These are phyloP conservation scores for Plenodomus tracheiphilus DNA, from an alignment of 2,329 filamentous ascomycete species.

Conservation along the genomic window DNA sequence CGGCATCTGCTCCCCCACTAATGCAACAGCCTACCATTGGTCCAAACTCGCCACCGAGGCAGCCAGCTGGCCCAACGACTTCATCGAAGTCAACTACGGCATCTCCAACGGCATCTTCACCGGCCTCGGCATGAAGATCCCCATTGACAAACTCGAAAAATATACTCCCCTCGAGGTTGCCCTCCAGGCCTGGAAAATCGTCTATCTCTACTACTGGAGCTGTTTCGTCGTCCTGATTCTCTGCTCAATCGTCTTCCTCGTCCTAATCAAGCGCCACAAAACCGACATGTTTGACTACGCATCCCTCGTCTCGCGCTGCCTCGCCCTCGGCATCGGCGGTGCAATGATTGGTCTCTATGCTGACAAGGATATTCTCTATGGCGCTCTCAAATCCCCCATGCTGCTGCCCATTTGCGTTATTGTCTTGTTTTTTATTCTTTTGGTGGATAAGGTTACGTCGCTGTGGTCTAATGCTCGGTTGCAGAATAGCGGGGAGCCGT, in stretches of 20 bases:
- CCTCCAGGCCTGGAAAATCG: slow-evolving; percentile 32
- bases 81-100: slow-evolving; percentile 22
- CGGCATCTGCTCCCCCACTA: slow-evolving; percentile 32
- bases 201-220: slow-evolving; percentile 46
- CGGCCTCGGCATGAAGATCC: slow-evolving; percentile 41
- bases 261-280: slow-evolving; percentile 46
- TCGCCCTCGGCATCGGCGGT: slow-evolving; percentile 30
- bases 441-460: slow-evolving; percentile 36
- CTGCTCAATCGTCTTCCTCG: slow-evolving; percentile 44
- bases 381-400: slow-evolving; percentile 35
- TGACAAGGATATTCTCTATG: slow-evolving; percentile 22
- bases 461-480: slow-evolving; percentile 36
- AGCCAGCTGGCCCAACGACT: slow-evolving; percentile 19
- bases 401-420: slow-evolving; percentile 42
- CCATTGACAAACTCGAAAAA: slow-evolving; percentile 29
- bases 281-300: slow-evolving; percentile 47
- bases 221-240: slow-evolving; percentile 42
- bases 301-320: slow-evolving; percentile 36
- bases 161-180: slow-evolving; percentile 31
- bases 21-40: slow-evolving; percentile 14
- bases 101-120: slow-evolving; percentile 38
- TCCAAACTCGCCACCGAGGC: slow-evolving; percentile 1
- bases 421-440: slow-evolving; percentile 39
- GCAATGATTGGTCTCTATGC: slow-evolving; percentile 36
- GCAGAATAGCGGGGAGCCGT: slow-evolving; percentile 34